Evolutionary conservation across 148 eudicot species (phyloP), one percentile per base, ranked within the genome.

Genomic region (Salicornia ramosissima): DNA sequence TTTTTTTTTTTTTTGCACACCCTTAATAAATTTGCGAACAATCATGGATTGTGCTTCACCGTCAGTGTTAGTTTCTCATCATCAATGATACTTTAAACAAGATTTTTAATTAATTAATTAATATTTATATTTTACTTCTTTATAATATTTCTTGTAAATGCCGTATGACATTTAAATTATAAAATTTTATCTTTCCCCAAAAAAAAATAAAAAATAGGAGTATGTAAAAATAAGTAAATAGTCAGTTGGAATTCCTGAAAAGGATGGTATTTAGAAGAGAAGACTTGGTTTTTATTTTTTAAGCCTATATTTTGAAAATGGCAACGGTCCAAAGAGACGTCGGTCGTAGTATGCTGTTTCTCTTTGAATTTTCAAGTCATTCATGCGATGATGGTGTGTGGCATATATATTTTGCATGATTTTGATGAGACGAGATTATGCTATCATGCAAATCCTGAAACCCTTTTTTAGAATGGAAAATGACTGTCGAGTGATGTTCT

Each of bases 361-460:
- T 15, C 29, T 63, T 63, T 62, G 68, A 72, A 21, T 36, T 50
- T 71, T 63, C 40, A 61, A 67, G 60, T 67, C 71, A 31, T 52
- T 33, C 25, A 11, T 14, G 43, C 5, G 31, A 64, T 21, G n/a
- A n/a, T n/a, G n/a, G n/a, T 14, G 62, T n/a, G 10, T 57, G 61
- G n/a, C n/a, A 15, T 25, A 25, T 26, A 15, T 25, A 25, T 65
- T 45, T 25, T 46, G 6, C 2, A 43, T 16, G 30, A 65, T 24
- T 46, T 30, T 46, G 52, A 24, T 43, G 29, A 18, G 52, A 24
- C 25, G 29, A 18, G 15, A 43, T 64, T 26, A 1, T 31, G 29
- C 0, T 25, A 1, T 15, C 40, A 47, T 49, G 33, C 57, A 34
- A 22, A 30, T 33, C 30, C 51, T 31, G 45, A 49, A 63, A 39